These are phyloP conservation scores for Ceratocystis eucalypticola DNA, from an alignment of 2,329 filamentous ascomycete species.

Conservation along the genomic window DNA sequence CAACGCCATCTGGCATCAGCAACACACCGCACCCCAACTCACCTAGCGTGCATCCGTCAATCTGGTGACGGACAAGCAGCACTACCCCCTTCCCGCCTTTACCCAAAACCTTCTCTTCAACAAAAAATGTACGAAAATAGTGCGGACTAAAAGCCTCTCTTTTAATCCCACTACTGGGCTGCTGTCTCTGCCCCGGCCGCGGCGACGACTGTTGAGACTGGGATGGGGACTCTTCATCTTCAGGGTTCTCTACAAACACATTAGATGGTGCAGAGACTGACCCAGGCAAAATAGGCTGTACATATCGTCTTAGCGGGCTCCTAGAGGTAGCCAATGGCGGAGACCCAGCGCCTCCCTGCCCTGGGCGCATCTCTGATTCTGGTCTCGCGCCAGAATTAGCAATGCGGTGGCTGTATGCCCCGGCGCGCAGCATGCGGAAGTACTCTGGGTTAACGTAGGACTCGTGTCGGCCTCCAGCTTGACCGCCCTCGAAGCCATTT, in stretches of 20 bases:
- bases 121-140: slow-evolving; percentile 88
- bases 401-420: slow-evolving; percentile 22
- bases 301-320: slow-evolving; percentile 8
- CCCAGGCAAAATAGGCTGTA: neutral
- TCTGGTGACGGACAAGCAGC: slow-evolving; percentile 77
- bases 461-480: slow-evolving; percentile 31
- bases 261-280: neutral
- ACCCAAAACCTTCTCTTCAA: slow-evolving; percentile 74
- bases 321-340: neutral
- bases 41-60: slow-evolving; percentile 73
- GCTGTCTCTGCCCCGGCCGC: neutral
- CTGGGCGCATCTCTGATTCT: slow-evolving; percentile 30
- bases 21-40: slow-evolving; percentile 5
- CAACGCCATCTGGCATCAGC: neutral
- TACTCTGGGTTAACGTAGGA: slow-evolving; percentile 83
- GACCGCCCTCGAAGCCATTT: slow-evolving; percentile 30
- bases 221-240: slow-evolving; percentile 21
- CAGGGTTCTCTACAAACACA: neutral
- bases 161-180: slow-evolving; percentile 54
- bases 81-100: slow-evolving; percentile 91
- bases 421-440: slow-evolving; percentile 75
- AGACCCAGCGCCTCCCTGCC: neutral
- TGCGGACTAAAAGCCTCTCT: slow-evolving; percentile 77
- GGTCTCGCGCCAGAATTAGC: slow-evolving; percentile 22
- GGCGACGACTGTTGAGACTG: neutral